Evolutionary conservation across 768 basidiomycete genomes (phyloP).

Genomic region (Podaxis rugospora): DNA sequence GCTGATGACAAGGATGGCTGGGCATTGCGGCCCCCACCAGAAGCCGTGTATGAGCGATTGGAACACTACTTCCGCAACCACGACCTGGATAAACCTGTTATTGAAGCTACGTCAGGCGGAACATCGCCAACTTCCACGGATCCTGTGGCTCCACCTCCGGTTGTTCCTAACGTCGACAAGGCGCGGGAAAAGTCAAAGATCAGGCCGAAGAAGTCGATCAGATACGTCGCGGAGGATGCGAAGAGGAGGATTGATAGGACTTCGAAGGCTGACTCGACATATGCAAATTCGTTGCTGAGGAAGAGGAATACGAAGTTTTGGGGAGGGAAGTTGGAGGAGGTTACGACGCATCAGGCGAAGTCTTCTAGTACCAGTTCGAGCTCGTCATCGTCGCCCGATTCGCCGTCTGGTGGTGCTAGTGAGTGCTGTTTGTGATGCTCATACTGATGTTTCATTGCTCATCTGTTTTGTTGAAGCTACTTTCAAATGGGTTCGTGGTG

Average conservation of each 20-base stretch:
- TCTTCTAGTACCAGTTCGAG: constrained; percentile 33
- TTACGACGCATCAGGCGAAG: constrained; percentile 70
- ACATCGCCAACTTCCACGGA: constrained; percentile 72
- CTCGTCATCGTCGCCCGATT: constrained; percentile 36
- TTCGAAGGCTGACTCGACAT: constrained; percentile 51
- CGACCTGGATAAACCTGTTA: constrained; percentile 93
- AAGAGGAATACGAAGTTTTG: constrained; percentile 93
- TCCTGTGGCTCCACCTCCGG: constrained; percentile 32
- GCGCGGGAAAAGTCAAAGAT: constrained; percentile 37
- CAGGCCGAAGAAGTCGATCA: constrained; percentile 84
- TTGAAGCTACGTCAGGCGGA: constrained; percentile 79
- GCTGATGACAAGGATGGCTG: constrained; percentile 63
- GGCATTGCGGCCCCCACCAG: constrained; percentile 87
- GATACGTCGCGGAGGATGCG: constrained; percentile 86
- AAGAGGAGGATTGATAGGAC: constrained; percentile 72
- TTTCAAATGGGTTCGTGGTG: constrained; percentile 98
- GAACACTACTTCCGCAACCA: constrained; percentile 96
- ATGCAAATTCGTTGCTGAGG: constrained; percentile 46
- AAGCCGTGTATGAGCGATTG: constrained; percentile 89
- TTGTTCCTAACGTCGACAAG: constrained; percentile 28
- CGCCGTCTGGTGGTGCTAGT: constrained; percentile 66
- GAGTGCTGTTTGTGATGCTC: constrained; percentile 27
- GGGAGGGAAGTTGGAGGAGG: constrained; percentile 91
- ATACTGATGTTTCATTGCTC: background rate
- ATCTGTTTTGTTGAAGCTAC: constrained; percentile 49